Conservation (phyloP, 169 alveolate genomes). For the Plasmodium coatneyi region DNA sequence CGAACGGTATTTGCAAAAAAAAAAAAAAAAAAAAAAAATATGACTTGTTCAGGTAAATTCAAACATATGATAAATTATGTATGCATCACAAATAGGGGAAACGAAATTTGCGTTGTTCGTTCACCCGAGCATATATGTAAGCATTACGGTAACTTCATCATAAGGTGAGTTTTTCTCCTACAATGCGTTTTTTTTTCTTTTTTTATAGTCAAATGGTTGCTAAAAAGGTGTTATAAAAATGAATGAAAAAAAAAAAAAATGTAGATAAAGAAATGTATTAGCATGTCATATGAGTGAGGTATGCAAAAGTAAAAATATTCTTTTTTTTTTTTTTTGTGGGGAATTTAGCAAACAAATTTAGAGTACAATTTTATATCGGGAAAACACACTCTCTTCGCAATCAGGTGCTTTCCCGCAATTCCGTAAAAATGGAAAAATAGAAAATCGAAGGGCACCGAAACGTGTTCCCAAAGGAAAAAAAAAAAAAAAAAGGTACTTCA, state of each 20-base stretch:
- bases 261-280: background rate
- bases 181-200: background rate
- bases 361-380: background rate
- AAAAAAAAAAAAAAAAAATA: slow-evolving; percentile 1
- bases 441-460: background rate
- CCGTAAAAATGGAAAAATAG: background rate
- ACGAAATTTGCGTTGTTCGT: background rate
- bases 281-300: background rate
- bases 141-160: background rate
- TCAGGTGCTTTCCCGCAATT: background rate
- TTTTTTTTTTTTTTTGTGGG: background rate
- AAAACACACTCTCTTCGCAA: background rate
- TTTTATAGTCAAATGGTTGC: background rate
- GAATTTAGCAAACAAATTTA: background rate
- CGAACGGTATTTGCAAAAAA: background rate
- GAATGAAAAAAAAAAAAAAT: background rate
- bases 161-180: slow-evolving; percentile 11
- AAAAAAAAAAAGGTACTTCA: background rate
- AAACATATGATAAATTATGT: background rate
- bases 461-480: background rate
- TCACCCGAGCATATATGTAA: background rate
- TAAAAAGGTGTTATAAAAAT: background rate
- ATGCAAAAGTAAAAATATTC: background rate
- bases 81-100: background rate
- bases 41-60: slow-evolving; percentile 18